These are phyloP conservation scores for Lophiostoma macrostomum DNA, from an alignment of 495 filamentous ascomycete species.

Conservation along the genomic window DNA sequence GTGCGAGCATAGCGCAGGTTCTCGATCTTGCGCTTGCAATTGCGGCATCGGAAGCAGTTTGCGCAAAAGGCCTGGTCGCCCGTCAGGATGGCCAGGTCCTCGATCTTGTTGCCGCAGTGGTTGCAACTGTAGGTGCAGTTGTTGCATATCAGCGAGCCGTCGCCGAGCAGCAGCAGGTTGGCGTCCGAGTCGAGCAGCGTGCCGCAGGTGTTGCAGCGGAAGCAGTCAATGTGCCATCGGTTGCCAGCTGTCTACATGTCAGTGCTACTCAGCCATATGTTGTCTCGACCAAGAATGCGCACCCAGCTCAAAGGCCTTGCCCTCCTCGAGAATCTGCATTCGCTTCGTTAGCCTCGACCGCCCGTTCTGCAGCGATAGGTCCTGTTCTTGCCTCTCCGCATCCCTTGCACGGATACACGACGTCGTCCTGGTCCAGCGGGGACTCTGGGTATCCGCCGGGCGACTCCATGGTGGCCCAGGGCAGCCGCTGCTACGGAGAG, in stretches of 20 bases:
- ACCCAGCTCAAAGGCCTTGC: conserved; percentile 98
- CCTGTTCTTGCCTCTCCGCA: conserved; percentile 77
- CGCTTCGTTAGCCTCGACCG: conserved; percentile 31
- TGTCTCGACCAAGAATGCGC: conserved; percentile 38
- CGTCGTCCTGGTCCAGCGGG: conserved; percentile 83
- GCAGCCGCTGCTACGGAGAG: neutral
- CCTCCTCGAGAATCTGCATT: conserved; percentile 87
- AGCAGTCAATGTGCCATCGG: conserved; percentile 99
- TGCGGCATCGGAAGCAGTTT: conserved; percentile 93
- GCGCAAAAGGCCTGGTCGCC: conserved; percentile 99
- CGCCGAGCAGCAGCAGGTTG: conserved; percentile 93
- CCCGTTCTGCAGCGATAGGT: conserved; percentile 3
- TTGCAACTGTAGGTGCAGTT: conserved; percentile 99
- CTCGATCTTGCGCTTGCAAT: conserved; percentile 98
- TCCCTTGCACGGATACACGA: conserved; percentile 89
- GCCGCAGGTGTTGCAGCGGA: conserved; percentile 94
- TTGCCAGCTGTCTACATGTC: conserved; percentile 69
- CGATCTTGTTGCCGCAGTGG: conserved; percentile 95
- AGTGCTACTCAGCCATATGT: conserved; percentile 27
- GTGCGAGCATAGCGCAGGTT: conserved; percentile 97
- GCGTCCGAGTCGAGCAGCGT: conserved; percentile 97
- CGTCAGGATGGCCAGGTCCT: conserved; percentile 95
- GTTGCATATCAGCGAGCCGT: conserved; percentile 97
- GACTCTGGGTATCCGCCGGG: conserved; percentile 70
- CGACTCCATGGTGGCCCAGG: conserved; percentile 49